These are phyloP conservation scores for Arctostaphylos glauca DNA, from an alignment of 148 eudicot genomes.

Conservation along the genomic window DNA sequence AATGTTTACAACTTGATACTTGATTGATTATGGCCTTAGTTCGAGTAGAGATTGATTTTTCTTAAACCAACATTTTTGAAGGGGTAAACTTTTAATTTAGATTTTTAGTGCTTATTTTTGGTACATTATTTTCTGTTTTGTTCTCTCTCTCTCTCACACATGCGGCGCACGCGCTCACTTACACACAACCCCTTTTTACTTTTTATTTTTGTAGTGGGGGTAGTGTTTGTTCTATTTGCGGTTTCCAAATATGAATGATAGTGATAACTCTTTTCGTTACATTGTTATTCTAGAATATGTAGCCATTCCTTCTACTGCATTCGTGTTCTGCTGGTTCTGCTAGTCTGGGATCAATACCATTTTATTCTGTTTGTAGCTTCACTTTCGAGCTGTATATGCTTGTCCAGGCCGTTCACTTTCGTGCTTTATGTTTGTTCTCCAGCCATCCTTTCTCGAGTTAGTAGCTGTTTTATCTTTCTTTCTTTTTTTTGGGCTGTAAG, in stretches of 20 bases:
- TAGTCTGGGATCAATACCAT: not conserved
- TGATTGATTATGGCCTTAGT: not conserved
- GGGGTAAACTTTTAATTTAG: not conserved
- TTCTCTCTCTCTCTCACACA: not conserved
- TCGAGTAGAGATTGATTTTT: not conserved
- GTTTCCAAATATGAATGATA: not conserved
- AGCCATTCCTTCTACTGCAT: not conserved
- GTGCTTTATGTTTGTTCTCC: not conserved
- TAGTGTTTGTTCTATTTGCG: not conserved
- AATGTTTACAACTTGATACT: not conserved
- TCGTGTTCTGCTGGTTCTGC: not conserved
- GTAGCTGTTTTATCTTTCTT: not conserved
- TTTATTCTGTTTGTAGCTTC: not conserved
- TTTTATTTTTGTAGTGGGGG: not conserved
- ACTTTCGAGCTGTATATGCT: not conserved
- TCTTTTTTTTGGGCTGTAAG: not conserved
- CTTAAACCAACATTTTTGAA: not conserved
- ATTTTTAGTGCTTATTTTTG: not conserved
- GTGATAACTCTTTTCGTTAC: not conserved
- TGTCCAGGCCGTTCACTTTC: not conserved
- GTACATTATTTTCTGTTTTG: not conserved
- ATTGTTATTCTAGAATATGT: not conserved
- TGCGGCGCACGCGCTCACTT: too few species aligned
- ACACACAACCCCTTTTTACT: not conserved
- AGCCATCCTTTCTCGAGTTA: not conserved